These are phyloP conservation scores for Yamadazyma nakazawae DNA, from an alignment of 805 yeast genomes.

Conservation along the genomic window DNA sequence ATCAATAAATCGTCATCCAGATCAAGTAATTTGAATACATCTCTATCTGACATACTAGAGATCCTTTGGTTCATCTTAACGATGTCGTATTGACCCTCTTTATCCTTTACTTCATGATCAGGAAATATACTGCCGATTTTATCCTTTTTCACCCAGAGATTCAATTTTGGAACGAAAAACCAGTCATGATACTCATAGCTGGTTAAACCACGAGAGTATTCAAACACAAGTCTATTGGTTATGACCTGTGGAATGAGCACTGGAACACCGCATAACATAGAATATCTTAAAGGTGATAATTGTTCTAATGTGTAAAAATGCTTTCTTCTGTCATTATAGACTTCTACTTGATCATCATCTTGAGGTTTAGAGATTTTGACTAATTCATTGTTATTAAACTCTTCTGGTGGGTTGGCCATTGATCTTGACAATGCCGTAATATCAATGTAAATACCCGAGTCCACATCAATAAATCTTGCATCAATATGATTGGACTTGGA, in stretches of 20 bases:
- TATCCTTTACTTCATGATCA: slow-evolving; percentile 9
- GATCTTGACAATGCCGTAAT: slow-evolving; percentile 42
- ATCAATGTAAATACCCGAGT: slow-evolving; percentile 57
- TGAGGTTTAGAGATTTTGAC: slow-evolving; percentile 7
- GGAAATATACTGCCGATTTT: slow-evolving; percentile 11
- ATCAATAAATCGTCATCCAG: slow-evolving; percentile 16
- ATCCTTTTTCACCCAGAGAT: slow-evolving; percentile 17
- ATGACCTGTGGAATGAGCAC: slow-evolving; percentile 18
- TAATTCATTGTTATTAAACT: slow-evolving; percentile 12
- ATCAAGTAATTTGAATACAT: slow-evolving; percentile 16
- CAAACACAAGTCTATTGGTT: slow-evolving; percentile 16
- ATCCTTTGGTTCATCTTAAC: slow-evolving; percentile 7
- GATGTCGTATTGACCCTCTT: slow-evolving; percentile 7
- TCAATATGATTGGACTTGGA: slow-evolving; percentile 25
- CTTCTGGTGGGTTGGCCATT: slow-evolving; percentile 15
- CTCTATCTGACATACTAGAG: slow-evolving; percentile 14
- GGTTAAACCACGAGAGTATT: slow-evolving; percentile 18
- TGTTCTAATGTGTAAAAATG: slow-evolving; percentile 50
- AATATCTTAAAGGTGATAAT: slow-evolving; percentile 48
- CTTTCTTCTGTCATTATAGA: slow-evolving; percentile 51
- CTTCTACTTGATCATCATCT: slow-evolving; percentile 12
- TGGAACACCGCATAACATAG: slow-evolving; percentile 51
- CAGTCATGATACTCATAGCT: slow-evolving; percentile 15
- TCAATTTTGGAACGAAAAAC: slow-evolving; percentile 16
- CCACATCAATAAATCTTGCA: slow-evolving; percentile 56